Percentiles rank a stretch among this genome's conserved stretches.
Conservation (phyloP, 2,329 filamentous ascomycete genomes). For the Ophiostoma populinum region DNA sequence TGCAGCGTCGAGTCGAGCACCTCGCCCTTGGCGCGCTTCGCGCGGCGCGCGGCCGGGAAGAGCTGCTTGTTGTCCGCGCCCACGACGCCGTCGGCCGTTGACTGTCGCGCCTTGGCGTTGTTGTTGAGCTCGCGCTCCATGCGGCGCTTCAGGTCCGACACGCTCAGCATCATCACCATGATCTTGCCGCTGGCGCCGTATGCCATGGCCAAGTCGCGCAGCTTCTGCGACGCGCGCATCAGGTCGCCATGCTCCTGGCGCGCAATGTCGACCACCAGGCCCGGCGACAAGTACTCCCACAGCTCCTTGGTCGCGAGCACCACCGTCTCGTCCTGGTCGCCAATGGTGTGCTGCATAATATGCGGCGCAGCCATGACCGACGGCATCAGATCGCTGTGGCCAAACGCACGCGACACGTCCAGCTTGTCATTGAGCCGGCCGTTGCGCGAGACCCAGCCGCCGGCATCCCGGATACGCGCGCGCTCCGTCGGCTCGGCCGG, state of each 20-base stretch:
- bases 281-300: slow-evolving; percentile 85
- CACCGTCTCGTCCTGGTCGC: slow-evolving; percentile 85
- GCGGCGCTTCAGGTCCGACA: slow-evolving; percentile 75
- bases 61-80: slow-evolving; percentile 45
- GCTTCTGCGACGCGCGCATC: slow-evolving; percentile 88
- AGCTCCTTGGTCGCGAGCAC: slow-evolving; percentile 80
- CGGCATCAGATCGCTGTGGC: slow-evolving; percentile 83
- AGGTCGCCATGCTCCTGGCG: slow-evolving; percentile 73
- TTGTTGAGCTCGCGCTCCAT: slow-evolving; percentile 54
- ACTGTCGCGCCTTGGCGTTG: slow-evolving; percentile 74
- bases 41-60: slow-evolving; percentile 44
- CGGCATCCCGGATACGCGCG: slow-evolving; percentile 79
- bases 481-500: slow-evolving; percentile 74
- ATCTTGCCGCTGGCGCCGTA: slow-evolving; percentile 90
- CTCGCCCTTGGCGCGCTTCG: slow-evolving; percentile 43
- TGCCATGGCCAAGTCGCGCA: slow-evolving; percentile 86
- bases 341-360: slow-evolving; percentile 59
- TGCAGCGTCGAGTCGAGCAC: slow-evolving; percentile 76
- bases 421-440: slow-evolving; percentile 85
- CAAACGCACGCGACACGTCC: slow-evolving; percentile 85
- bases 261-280: slow-evolving; percentile 81
- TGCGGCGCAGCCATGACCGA: slow-evolving; percentile 83
- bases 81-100: slow-evolving; percentile 57
- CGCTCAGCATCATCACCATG: slow-evolving; percentile 97
- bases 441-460: slow-evolving; percentile 88